Evolutionary conservation across 2,329 filamentous ascomycete genomes (phyloP).

Genomic region (Colletotrichum sp.): DNA sequence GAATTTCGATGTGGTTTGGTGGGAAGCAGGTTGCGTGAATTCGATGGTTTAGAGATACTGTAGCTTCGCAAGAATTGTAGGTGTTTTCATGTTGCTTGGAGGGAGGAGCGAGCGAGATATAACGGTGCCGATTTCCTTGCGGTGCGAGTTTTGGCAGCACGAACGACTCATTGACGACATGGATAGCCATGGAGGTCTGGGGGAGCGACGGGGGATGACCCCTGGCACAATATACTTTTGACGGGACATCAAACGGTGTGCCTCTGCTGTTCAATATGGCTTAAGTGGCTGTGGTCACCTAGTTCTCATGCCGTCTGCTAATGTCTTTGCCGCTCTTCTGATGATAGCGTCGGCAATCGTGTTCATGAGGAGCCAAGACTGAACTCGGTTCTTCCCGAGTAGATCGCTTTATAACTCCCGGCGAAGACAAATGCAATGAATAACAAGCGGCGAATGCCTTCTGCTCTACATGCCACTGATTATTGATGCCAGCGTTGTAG

Average conservation of each 20-base stretch:
- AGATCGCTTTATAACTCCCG: not conserved
- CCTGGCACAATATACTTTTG: not conserved
- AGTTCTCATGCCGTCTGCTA: not conserved
- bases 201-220: not conserved
- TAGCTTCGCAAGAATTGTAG: fast-evolving
- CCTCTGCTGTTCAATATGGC: not conserved
- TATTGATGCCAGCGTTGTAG: fast-evolving
- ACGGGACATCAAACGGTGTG: not conserved
- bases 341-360: not conserved
- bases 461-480: fast-evolving
- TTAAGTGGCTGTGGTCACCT: not conserved
- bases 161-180: not conserved
- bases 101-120: not conserved
- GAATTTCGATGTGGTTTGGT: not conserved
- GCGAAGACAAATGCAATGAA: not conserved
- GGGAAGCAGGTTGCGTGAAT: too few relatives aligned
- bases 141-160: not conserved
- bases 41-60: not conserved
- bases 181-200: not conserved
- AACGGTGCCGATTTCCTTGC: not conserved
- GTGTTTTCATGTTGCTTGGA: fast-evolving
- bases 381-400: not conserved
- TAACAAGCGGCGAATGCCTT: fast-evolving
- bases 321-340: not conserved
- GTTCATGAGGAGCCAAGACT: not conserved